Evolutionary conservation across 2,329 filamentous ascomycete species (phyloP), one percentile per base, ranked within the genome.

Genomic region (Dothideomycetes sp.): DNA sequence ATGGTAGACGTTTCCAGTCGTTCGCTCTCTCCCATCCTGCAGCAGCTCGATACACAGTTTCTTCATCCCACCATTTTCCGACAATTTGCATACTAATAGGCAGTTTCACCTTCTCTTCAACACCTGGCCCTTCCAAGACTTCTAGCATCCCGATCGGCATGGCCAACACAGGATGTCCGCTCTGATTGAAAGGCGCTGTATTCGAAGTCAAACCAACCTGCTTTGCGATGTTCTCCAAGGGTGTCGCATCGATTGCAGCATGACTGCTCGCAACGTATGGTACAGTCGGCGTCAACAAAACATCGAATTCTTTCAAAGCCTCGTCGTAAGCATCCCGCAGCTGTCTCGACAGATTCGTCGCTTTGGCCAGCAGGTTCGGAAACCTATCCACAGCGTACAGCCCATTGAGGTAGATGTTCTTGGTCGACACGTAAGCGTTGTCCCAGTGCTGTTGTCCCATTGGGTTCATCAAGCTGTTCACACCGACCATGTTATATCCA

Each of bases 71-170:
- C 47, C 65, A 58, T 4, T 61, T 68, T 1, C 71, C 72, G 10
- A 76, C 67, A 33, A 77, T 64, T 49, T 77, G 71, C 62, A 76
- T 63, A 0, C 72, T 69, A 0, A 74, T 69, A 0, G 71, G 73
- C 15, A 76, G 50, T 41, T 51, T 60, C 0, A 50, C 47, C 6
- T 51, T 39, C 9, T 45, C 44, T 3, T 46, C 46, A 1, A 48
- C 48, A 5, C 53, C 47, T 1, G 56, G 55, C 3, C 65, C 62
- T 36, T 70, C 62, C 11, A 51, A 45, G 1, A 66, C 60, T 2
- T 60, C 58, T 2, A 65, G 56, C 48, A 68, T 64, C 0, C 73
- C 72, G 23, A 71, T 59, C 0, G 72, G 73, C 32, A 76, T 56
- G 0, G 67, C 64, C 47, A 77, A 51, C 0, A 71, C 74, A 0